phyloP scores from a whole-genome alignment of 495 filamentous ascomycete species.

The Filosporella fistucella region DNA sequence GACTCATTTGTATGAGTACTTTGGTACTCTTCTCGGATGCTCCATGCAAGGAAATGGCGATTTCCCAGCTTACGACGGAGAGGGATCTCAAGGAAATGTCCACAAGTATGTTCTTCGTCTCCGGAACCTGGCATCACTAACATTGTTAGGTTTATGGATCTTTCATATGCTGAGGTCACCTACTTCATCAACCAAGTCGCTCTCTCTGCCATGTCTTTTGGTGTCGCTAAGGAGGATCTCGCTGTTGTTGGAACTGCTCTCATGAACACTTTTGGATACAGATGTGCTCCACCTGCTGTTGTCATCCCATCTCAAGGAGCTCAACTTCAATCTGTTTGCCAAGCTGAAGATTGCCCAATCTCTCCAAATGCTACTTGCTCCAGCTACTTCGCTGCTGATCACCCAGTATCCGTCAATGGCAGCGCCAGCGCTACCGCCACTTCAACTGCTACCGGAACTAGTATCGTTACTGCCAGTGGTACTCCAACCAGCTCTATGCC shows the following conservation, averaged over 20 bases:
- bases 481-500: conserved; percentile 3
- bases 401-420: conserved; percentile 9
- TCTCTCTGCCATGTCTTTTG: conserved; percentile 44
- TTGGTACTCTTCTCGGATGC: conserved; percentile 47
- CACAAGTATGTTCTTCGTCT: conserved; percentile 34
- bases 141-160: conserved; percentile 44
- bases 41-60: conserved; percentile 30
- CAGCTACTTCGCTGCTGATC: conserved; percentile 15
- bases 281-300: conserved; percentile 33
- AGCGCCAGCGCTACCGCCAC: conserved; percentile 6
- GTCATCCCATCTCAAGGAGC: conserved; percentile 26
- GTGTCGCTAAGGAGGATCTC: conserved; percentile 39
- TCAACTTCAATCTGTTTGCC: conserved; percentile 42
- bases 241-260: conserved; percentile 34
- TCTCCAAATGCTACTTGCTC: conserved; percentile 25
- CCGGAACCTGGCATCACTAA: background rate
- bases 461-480: background rate
- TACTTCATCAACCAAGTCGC: conserved; percentile 54
- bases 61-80: conserved; percentile 38
- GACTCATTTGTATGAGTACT: conserved; percentile 53
- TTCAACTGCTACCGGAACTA: background rate
- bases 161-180: conserved; percentile 38
- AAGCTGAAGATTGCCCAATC: conserved; percentile 32
- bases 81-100: conserved; percentile 39
- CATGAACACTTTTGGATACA: conserved; percentile 35